Evolutionary conservation across 176 grass and related monocot genomes (phyloP).

Genomic region (Triticum turgidum): DNA sequence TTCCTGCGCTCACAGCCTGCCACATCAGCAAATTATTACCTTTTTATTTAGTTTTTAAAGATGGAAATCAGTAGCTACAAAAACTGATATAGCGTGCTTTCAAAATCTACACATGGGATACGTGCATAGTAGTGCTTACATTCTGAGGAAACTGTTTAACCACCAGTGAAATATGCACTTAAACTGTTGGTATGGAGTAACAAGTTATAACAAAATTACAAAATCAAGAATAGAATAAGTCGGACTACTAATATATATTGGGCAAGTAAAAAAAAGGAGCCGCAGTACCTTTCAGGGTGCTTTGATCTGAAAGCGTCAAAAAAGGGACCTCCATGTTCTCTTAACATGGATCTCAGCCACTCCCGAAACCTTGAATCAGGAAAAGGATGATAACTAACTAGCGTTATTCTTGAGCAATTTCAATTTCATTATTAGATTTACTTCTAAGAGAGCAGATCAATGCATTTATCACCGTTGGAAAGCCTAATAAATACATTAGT

Average conservation of each 20-base stretch:
- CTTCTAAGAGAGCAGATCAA: neutral
- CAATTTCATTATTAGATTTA: neutral
- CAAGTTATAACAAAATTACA: conserved; percentile 4
- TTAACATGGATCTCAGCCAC: conserved; percentile 92
- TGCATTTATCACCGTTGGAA: neutral
- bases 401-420: neutral
- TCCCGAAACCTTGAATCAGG: conserved; percentile 59
- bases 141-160: neutral
- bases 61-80: neutral
- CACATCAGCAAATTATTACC: neutral
- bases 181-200: neutral
- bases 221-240: neutral
- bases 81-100: neutral
- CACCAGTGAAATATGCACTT: conserved; percentile 7
- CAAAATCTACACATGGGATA: neutral
- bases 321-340: conserved; percentile 72
- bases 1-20: neutral
- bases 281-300: conserved; percentile 72
- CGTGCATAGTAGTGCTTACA: neutral
- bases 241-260: neutral
- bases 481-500: neutral
- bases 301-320: conserved; percentile 93
- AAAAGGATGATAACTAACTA: neutral
- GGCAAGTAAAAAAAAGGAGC: conserved; percentile 5
- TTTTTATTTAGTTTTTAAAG: neutral